These are phyloP conservation scores for Gamsiella multidivaricata DNA, from an alignment of 192 early-diverging fungal genomes.

Conservation along the genomic window DNA sequence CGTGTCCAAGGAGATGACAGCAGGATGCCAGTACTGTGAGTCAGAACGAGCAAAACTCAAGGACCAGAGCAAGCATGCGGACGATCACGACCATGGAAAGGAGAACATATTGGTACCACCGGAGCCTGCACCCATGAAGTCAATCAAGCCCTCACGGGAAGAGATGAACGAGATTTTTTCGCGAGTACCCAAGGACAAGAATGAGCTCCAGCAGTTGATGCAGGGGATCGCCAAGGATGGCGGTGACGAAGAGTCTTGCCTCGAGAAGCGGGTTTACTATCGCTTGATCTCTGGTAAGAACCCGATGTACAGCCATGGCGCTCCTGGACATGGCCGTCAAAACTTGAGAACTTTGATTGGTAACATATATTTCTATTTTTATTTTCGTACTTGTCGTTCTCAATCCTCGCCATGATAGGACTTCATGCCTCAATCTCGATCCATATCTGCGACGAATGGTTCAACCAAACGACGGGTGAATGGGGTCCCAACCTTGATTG, in stretches of 20 bases:
- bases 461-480: constrained; percentile 85
- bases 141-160: constrained; percentile 18
- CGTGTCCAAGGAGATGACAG: constrained; percentile 68
- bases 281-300: constrained; percentile 68
- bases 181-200: constrained; percentile 32
- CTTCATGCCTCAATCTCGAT: constrained; percentile 97
- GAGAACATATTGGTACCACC: constrained; percentile 44
- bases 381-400: not conserved
- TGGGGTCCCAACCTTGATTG: constrained; percentile 95
- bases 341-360: too few species aligned
- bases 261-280: constrained; percentile 89
- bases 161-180: constrained; percentile 47
- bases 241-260: constrained; percentile 68
- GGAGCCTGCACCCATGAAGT: constrained; percentile 33
- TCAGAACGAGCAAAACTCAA: constrained; percentile 23
- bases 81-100: not conserved
- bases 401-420: too few species aligned
- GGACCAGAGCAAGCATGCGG: constrained; percentile 1
- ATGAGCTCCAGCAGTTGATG: constrained; percentile 30
- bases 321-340: too few species aligned
- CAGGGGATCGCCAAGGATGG: constrained; percentile 26
- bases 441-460: constrained; percentile 96
- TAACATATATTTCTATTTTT: not conserved
- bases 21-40: constrained; percentile 42
- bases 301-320: not conserved